Conservation (phyloP, 768 basidiomycete species). For the Podaxis rugospora region DNA sequence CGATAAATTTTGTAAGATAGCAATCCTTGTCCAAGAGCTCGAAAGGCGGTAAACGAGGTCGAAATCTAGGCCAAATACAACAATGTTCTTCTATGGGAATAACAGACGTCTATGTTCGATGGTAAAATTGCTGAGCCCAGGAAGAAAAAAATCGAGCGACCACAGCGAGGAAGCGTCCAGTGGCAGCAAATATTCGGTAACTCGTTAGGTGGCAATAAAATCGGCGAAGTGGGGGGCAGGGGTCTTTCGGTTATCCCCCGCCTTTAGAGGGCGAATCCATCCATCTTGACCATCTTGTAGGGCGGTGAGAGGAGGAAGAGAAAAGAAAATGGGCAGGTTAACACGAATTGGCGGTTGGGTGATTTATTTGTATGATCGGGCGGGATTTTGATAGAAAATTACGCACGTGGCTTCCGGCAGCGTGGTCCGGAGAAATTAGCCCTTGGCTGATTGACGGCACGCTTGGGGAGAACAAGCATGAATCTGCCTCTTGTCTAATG, state of each 20-base stretch:
- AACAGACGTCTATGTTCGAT: constrained; percentile 16
- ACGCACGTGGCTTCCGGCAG: not conserved
- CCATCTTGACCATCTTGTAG: constrained; percentile 32
- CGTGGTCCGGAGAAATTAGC: not conserved
- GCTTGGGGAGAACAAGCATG: too few relatives aligned
- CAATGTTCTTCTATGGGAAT: not conserved
- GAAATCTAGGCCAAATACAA: not conserved
- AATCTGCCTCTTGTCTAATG: too few relatives aligned
- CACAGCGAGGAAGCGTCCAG: not conserved
- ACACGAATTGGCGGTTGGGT: constrained; percentile 1
- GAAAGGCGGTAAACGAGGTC: not conserved
- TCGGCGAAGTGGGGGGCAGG: constrained; percentile 29
- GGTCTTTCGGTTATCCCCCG: constrained; percentile 34
- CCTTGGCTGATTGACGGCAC: not conserved
- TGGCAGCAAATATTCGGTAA: not conserved
- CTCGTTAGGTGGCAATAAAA: not conserved
- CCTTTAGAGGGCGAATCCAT: constrained; percentile 49
- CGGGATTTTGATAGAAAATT: not conserved
- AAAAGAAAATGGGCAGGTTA: not conserved
- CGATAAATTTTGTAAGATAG: constrained; percentile 8
- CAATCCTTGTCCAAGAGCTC: not conserved
- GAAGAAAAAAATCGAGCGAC: not conserved
- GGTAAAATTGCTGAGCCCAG: not conserved
- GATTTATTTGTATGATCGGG: not conserved
- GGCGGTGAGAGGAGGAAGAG: constrained; percentile 14